A percentile compares a stretch with the other conserved stretches of the same genome.
These are phyloP conservation scores for Aspergillus aculeatus DNA, from an alignment of 2,329 filamentous ascomycete genomes.

Conservation along the genomic window DNA sequence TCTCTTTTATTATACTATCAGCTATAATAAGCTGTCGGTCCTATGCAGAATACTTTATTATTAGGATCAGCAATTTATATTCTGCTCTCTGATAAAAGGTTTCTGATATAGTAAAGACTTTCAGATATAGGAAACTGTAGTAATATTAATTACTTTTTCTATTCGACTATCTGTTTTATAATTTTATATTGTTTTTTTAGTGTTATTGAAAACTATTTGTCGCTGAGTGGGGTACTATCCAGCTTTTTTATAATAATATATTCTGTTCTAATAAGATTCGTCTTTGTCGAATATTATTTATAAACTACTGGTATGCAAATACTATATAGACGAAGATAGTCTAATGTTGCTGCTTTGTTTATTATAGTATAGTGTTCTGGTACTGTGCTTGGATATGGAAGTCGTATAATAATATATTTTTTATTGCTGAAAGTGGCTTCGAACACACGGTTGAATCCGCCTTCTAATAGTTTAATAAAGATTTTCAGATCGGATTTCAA, in stretches of 20 bases:
- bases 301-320: conserved; percentile 12
- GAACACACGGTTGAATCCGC: conserved; percentile 38
- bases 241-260: conserved; percentile 15
- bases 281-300: conserved; percentile 4
- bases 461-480: conserved; percentile 37
- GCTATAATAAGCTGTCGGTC: conserved; percentile 15
- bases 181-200: conserved; percentile 4
- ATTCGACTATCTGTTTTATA: conserved; percentile 12
- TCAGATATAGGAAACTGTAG: conserved; percentile 12
- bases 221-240: conserved; percentile 8
- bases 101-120: conserved; percentile 13
- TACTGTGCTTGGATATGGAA: conserved; percentile 33
- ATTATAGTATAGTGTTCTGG: conserved; percentile 8
- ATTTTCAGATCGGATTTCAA: conserved; percentile 13
- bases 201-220: conserved; percentile 9
- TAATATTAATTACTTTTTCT: conserved; percentile 8
- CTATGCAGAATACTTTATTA: conserved; percentile 17
- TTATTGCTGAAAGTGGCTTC: conserved; percentile 30
- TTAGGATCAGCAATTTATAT: conserved; percentile 13
- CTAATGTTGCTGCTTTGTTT: conserved; percentile 13
- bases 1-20: conserved; percentile 20
- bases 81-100: conserved; percentile 1
- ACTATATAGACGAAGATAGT: conserved; percentile 12
- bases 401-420: conserved; percentile 27
- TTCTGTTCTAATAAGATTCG: conserved; percentile 10